These are phyloP conservation scores for Epichloe uncinata DNA, from an alignment of 2,329 filamentous ascomycete species.

Conservation along the genomic window DNA sequence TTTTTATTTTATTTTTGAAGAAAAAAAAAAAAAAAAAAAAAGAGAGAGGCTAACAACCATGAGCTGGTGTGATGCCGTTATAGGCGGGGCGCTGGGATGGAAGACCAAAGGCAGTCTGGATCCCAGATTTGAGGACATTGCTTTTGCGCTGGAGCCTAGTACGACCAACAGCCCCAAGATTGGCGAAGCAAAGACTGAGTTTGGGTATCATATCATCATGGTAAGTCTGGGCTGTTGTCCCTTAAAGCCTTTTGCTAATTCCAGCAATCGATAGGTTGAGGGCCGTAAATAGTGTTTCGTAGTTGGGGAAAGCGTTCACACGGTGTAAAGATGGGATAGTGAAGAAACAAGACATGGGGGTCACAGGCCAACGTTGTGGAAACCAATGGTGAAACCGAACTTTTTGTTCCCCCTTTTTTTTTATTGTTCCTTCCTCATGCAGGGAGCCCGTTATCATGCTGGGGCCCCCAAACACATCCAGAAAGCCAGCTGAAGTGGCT, in stretches of 20 bases:
- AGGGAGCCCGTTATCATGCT: conserved; percentile 20
- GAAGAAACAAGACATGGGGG: background rate
- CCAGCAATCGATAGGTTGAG: conserved; percentile 20
- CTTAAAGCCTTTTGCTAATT: background rate
- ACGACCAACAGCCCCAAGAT: conserved; percentile 50
- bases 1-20: background rate
- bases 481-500: conserved; percentile 33
- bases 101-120: conserved; percentile 56
- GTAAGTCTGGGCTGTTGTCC: conserved; percentile 26
- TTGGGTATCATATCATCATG: conserved; percentile 74
- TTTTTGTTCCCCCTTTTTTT: conserved; percentile 22
- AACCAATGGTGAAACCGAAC: background rate
- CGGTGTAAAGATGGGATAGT: no score
- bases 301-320: no score
- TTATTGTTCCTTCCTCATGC: conserved; percentile 25
- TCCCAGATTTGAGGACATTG: conserved; percentile 57
- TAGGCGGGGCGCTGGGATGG: conserved; percentile 60
- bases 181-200: conserved; percentile 58
- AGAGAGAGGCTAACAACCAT: background rate
- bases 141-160: conserved; percentile 54
- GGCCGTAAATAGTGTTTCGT: conserved; percentile 23
- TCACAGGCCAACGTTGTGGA: background rate
- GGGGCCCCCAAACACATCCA: conserved; percentile 24
- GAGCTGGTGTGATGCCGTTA: background rate
- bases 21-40: no score